Base-by-base conservation (phyloP, 345 rosid species). In the Murraya paniculata region DNA sequence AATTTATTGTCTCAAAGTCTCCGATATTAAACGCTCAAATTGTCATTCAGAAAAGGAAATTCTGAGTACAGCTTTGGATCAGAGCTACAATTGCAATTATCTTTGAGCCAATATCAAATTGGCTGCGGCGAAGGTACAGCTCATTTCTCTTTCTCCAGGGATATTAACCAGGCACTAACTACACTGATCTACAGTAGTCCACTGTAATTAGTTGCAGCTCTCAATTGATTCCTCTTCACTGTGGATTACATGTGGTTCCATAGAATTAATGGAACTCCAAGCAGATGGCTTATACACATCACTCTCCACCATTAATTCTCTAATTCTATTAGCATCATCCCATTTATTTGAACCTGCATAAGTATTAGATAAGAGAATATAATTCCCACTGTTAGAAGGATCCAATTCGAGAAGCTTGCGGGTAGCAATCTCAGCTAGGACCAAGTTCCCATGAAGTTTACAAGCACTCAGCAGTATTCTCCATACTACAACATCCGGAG, bases 401-500 rank as follows among this genome's bases (percentile, higher is more conserved):
- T 92, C 92, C 77, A 82, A 71, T 80, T 82, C 80, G 5, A 84
- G 82, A 74, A 92, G 92, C 65, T 86, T 89, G 59, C 81, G 70
- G 1, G 86, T 75, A 57, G 80, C 90, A 61, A 80, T 82, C 81
- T 91, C 89, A 33, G 93, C 93, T 66, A 90, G 82, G 50, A 69
- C 81, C 60, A 83, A 81, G 74, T 87, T 83, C 31, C 92, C 90
- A 53, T 88, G 94, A 84, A 88, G 82, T 68, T 88, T 89, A 62
- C 89, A 84, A 41, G 92, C 89, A 79, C 93, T 83, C 82, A 92
- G 81, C 78, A 92, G 69, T 78, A 89, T 82, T 79, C 94, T 90
- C 93, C 94, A 90, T 50, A 88, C 79, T 31, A 89, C 86, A 70
- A 87, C 85, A 82, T 87, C 85, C 0, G 89, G 90, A 62, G 36